phyloP scores from a whole-genome alignment of 2,329 filamentous ascomycete species.

The Claviceps humidiphila region DNA sequence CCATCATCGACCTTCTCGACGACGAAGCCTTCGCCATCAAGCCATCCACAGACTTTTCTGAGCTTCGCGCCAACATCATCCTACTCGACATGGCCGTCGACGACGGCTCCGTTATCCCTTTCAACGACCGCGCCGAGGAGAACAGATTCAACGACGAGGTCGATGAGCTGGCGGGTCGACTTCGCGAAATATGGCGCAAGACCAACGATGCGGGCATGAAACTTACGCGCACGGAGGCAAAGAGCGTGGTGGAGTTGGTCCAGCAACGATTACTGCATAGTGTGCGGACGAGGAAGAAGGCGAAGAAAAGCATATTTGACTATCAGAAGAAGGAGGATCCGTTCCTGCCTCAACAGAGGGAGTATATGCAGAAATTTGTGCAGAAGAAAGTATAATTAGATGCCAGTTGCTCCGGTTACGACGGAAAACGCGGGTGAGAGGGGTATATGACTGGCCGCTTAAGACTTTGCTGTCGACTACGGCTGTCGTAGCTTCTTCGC shows the following conservation, averaged over 20 bases:
- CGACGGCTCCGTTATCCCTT: slow-evolving; percentile 30
- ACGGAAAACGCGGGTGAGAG: neutral
- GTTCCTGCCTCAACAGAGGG: slow-evolving; percentile 30
- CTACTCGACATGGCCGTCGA: slow-evolving; percentile 68
- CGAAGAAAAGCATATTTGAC: slow-evolving; percentile 40
- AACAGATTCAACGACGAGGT: slow-evolving; percentile 54
- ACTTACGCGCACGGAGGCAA: slow-evolving; percentile 61
- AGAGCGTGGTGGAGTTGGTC: slow-evolving; percentile 62
- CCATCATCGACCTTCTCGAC: slow-evolving; percentile 32
- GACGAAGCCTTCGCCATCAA: slow-evolving; percentile 37
- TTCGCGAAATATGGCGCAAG: slow-evolving; percentile 44
- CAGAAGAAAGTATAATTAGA: slow-evolving; percentile 13
- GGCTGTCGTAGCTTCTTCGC: too few species aligned
- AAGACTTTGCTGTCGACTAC: too few species aligned
- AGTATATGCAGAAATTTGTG: slow-evolving; percentile 36
- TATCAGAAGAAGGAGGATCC: slow-evolving; percentile 22
- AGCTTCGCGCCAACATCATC: slow-evolving; percentile 50
- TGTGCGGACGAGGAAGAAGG: slow-evolving; percentile 50
- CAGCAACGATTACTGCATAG: slow-evolving; percentile 57
- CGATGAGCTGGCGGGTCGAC: slow-evolving; percentile 47
- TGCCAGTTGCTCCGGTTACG: neutral
- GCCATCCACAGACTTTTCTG: slow-evolving; percentile 50
- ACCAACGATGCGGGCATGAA: slow-evolving; percentile 66
- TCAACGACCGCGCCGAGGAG: slow-evolving; percentile 19
- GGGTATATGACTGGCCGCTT: too few species aligned